Base-by-base conservation (phyloP, 805 yeast genomes). In the Candida golubevii region DNA sequence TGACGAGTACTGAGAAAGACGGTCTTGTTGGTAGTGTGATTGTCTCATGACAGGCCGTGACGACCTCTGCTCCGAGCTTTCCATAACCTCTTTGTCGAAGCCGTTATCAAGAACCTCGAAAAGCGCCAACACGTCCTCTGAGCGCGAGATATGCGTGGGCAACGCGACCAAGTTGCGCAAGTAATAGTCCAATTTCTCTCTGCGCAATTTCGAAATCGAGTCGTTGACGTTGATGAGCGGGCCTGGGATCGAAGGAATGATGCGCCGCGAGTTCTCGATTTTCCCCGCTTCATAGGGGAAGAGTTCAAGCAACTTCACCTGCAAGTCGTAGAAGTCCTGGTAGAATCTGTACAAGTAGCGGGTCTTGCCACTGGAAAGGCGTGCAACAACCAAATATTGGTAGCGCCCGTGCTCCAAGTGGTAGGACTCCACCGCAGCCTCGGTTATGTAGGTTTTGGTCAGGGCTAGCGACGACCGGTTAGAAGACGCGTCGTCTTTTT, bases 261-360 rank as follows among this genome's bases (percentile, higher is more conserved):
- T 83, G 51, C 99, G 79, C 41, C 81, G 79, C 26, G 80, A 73
- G 63, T 85, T 85, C 43, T 82, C 83, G 36, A 80, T 82, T 53
- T 88, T 82, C 11, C 97, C 97, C 8, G 97, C 96, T 64, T 91
- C 99, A 48, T 77, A 80, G 7, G 97, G 97, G 72, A 86, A 93
- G 26, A 82, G 74, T 56, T 85, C 93, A 40, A 91, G 71, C 40
- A 93, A 70, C 49, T 76, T 79, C 41, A 89, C 89, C 62, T 93
- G 99, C 60, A 90, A 78, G 61, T 93, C 96, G 63, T 90, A 93
- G 61, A 93, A 93, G 67, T 93, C 99, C 62, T 91, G 97, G 66
- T 93, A 93, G 66, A 78, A 90, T 47, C 99, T 76, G 63, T 93
- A 88, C 50, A 93, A 69, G 47, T 80, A 79, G 46, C 97, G 74